phyloP scores from a whole-genome alignment of 805 yeast species.

The Clavispora carvajalis region DNA sequence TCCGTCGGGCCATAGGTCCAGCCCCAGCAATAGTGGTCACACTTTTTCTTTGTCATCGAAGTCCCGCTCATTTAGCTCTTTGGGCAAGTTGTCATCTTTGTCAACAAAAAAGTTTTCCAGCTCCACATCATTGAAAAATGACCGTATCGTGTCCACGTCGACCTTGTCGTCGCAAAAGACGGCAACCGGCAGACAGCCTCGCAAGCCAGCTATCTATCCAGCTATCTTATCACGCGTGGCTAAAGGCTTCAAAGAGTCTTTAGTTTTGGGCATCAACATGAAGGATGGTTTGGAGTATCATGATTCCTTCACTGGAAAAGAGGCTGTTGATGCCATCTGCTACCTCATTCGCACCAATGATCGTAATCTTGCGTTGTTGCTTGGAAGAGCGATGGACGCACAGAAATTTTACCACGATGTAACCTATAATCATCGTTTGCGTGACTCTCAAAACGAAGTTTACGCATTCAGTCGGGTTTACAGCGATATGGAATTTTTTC shows the following conservation, averaged over 20 bases:
- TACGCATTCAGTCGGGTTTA: conserved; percentile 71
- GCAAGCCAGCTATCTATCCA: conserved; percentile 76
- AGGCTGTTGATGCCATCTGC: conserved; percentile 89
- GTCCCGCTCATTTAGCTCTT: conserved; percentile 37
- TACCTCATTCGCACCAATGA: conserved; percentile 84
- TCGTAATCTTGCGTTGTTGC: conserved; percentile 77
- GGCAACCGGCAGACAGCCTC: conserved; percentile 21
- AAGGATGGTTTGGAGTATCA: conserved; percentile 90
- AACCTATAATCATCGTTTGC: conserved; percentile 84
- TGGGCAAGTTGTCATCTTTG: conserved; percentile 35
- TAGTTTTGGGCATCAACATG: conserved; percentile 69
- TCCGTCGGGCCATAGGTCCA: conserved; percentile 1
- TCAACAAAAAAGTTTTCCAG: conserved; percentile 37
- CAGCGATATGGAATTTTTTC: conserved; percentile 40
- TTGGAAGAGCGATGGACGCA: conserved; percentile 91
- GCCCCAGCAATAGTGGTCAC: conserved; percentile 4
- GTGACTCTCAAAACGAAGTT: conserved; percentile 84
- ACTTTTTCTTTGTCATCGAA: conserved; percentile 30
- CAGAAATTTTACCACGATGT: conserved; percentile 94
- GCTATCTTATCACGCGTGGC: conserved; percentile 87
- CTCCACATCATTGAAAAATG: conserved; percentile 27
- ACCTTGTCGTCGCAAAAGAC: conserved; percentile 38
- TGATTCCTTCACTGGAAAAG: conserved; percentile 89
- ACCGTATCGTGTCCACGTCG: conserved; percentile 25
- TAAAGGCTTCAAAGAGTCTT: conserved; percentile 60